Conservation (phyloP, 306 rosid genomes). For the Vicia sativa region DNA sequence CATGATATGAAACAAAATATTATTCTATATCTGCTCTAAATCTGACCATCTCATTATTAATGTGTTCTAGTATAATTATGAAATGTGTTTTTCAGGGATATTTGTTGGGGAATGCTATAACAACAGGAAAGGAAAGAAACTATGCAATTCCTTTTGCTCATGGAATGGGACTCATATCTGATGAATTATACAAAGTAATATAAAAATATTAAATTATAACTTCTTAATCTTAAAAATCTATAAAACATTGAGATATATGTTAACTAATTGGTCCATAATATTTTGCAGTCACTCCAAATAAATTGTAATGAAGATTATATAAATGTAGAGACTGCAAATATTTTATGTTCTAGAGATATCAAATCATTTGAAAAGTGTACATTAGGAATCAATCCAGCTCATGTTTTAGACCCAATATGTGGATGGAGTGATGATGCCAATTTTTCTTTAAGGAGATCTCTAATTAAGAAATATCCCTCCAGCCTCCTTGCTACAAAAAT, state of each 20-base stretch:
- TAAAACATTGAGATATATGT: background rate
- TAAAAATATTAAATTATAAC: background rate
- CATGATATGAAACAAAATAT: background rate
- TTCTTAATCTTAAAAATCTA: background rate
- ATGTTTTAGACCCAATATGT: slow-evolving; percentile 53
- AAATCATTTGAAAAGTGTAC: slow-evolving; percentile 13
- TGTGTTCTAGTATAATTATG: background rate
- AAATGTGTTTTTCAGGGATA: slow-evolving; percentile 62
- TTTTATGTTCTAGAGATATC: slow-evolving; percentile 42
- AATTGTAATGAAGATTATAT: slow-evolving; percentile 54
- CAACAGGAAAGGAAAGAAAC: background rate
- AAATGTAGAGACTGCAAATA: slow-evolving; percentile 37
- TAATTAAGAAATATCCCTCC: slow-evolving; percentile 23
- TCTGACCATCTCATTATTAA: too few relatives aligned
- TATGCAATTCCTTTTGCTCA: slow-evolving; percentile 48
- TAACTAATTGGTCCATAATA: background rate
- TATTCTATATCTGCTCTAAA: too few relatives aligned
- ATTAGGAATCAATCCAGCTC: slow-evolving; percentile 25
- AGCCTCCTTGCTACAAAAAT: slow-evolving; percentile 11
- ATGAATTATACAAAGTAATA: slow-evolving; percentile 56
- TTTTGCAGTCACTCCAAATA: slow-evolving; percentile 48
- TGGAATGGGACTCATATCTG: slow-evolving; percentile 66
- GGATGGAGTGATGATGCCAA: background rate
- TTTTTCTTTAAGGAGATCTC: slow-evolving; percentile 34
- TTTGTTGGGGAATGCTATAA: slow-evolving; percentile 53